A percentile compares a stretch with the other conserved stretches of the same genome.
Evolutionary conservation across 164 flowering plant species (phyloP).

Genomic region (Nelumbo lutea): DNA sequence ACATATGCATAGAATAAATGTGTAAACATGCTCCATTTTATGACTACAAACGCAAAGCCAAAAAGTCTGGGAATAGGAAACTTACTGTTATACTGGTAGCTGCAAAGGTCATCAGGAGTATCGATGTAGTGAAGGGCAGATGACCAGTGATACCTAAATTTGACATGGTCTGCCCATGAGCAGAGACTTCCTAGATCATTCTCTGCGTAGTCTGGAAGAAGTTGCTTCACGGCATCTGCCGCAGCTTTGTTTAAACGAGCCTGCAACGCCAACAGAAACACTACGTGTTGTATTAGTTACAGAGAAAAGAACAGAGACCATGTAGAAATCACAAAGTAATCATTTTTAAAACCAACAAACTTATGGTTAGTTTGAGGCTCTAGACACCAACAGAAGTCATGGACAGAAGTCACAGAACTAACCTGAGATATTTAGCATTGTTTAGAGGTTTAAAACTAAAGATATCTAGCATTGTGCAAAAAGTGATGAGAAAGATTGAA

Average conservation of each 20-base stretch:
- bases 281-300: background rate
- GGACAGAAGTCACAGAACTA: too few species aligned
- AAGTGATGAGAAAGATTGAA: background rate
- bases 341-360: background rate
- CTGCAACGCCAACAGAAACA: conserved; percentile 25
- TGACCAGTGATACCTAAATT: conserved; percentile 75
- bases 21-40: background rate
- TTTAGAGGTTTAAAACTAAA: background rate
- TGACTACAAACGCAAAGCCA: background rate
- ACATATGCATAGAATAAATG: background rate
- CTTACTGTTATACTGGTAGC: conserved; percentile 59
- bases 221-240: conserved; percentile 51
- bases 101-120: conserved; percentile 73
- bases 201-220: conserved; percentile 58
- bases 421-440: background rate
- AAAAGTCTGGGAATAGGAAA: background rate
- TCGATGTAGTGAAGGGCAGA: conserved; percentile 73
- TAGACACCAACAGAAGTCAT: too few species aligned
- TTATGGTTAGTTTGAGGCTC: too few species aligned
- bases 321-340: background rate
- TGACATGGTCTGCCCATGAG: conserved; percentile 78
- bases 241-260: conserved; percentile 57
- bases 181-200: conserved; percentile 62
- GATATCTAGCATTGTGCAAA: background rate
- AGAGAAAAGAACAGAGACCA: background rate